Base-by-base conservation (phyloP, 306 rosid species). In the Purshia tridentata region DNA sequence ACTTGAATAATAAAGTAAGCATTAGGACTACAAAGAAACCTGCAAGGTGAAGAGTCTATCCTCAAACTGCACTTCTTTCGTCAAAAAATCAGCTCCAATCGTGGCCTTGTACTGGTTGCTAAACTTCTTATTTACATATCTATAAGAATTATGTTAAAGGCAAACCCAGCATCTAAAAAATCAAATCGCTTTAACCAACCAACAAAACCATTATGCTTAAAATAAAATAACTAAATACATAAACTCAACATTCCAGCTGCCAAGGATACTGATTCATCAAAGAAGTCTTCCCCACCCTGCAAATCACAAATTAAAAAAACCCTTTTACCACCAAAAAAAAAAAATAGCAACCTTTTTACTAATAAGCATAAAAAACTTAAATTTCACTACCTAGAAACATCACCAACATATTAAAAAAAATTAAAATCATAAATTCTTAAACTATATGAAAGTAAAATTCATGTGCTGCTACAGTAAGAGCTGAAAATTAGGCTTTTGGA, bases 251-350 rank as follows among this genome's bases (percentile, higher is more conserved):
- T 20, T 62, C 56, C 6, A 77, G 55, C 46, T 67, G 52, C 18
- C 41, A 72, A 86, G 99, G 99, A 94, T 94, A 95, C 98, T 95
- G 99, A 77, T 95, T 95, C 99, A 95, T 95, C 96, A 95, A 87
- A 68, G 98, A 95, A 63, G 99, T 95, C 96, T 95, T 95, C 81
- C 99, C 99, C 40, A 95, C 99, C 90, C 99, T 95, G 96, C 85
- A 86, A 73, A 78, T 29, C 70, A 89, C 55, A 68, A 6, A 57
- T 51, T 46, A 70, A 69, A 14, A 22, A 22, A 55, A 50, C 15
- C 12, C 23, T 18, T 4, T 8, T 52, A 52, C 46, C 35, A 65
- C 19, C 0, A 65, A 20, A 23, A 37, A 6, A 37, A 50, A 68
- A 14, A 39, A 16, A 39, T 15, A 2, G 12, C 4, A 39, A 39